Percentiles rank a stretch among this genome's conserved stretches.
Conservation (phyloP, 2,329 filamentous ascomycete genomes). For the Juglanconis sp. region DNA sequence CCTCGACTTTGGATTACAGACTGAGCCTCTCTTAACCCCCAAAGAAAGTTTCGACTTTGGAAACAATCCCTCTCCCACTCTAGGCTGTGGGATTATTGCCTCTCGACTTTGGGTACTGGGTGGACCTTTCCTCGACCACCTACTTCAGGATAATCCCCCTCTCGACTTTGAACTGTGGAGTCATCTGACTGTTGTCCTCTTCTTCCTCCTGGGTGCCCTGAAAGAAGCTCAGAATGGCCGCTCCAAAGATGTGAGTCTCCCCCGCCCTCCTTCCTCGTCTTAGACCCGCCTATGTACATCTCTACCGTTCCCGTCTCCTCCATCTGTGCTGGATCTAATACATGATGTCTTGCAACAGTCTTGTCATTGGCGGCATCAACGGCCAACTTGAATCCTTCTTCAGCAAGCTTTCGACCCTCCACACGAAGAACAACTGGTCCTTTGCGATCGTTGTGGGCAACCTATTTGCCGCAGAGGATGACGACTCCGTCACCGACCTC, state of each 20-base stretch:
- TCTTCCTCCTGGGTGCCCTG: too few relatives aligned
- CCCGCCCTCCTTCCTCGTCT: not conserved
- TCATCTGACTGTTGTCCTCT: too few relatives aligned
- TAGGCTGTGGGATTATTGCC: too few relatives aligned
- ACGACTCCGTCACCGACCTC: conserved; percentile 59
- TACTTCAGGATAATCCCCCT: too few relatives aligned
- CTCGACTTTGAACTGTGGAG: not conserved
- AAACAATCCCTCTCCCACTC: too few relatives aligned
- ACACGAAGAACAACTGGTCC: conserved; percentile 83
- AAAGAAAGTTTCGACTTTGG: too few relatives aligned
- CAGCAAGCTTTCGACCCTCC: conserved; percentile 73
- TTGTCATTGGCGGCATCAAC: conserved; percentile 80
- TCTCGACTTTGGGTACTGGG: too few relatives aligned
- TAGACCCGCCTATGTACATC: too few relatives aligned
- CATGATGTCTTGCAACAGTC: conserved; percentile 40
- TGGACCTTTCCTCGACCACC: too few relatives aligned
- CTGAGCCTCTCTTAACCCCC: too few relatives aligned
- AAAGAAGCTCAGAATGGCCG: conserved; percentile 3
- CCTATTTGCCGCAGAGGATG: conserved; percentile 64
- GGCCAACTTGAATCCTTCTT: conserved; percentile 75
- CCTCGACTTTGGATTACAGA: too few relatives aligned
- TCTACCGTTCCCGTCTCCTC: not conserved
- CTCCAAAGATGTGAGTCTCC: conserved; percentile 13
- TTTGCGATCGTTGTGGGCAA: conserved; percentile 83
- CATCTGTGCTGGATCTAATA: not conserved